A percentile compares a stretch with the other conserved stretches of the same genome.
These are phyloP conservation scores for Symmetrospora coprosmae DNA, from an alignment of 768 basidiomycete species.

Conservation along the genomic window DNA sequence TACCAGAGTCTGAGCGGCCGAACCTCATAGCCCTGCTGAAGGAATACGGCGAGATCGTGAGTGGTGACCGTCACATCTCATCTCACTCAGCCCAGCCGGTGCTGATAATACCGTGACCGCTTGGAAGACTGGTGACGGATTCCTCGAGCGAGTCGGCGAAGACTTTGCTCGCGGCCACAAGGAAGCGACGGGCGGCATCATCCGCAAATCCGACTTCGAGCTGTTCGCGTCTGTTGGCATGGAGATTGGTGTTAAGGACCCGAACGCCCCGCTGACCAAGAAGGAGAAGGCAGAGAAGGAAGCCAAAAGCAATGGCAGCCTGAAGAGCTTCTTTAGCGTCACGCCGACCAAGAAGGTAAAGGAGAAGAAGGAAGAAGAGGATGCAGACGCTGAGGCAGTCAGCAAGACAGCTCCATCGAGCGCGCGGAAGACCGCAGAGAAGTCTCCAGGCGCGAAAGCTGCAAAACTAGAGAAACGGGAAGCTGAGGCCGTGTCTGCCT, in stretches of 20 bases:
- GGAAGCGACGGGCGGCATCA: slow-evolving; percentile 45
- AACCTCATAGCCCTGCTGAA: slow-evolving; percentile 40
- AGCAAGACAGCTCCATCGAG: no score
- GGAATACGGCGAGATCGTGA: slow-evolving; percentile 37
- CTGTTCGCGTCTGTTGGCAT: slow-evolving; percentile 23
- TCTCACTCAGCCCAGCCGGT: slow-evolving; percentile 15
- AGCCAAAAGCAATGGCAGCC: slow-evolving; percentile 11
- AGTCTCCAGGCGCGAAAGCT: no score
- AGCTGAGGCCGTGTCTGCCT: no score
- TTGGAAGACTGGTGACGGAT: slow-evolving; percentile 32
- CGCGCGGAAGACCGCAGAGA: no score
- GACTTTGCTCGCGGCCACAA: slow-evolving; percentile 44
- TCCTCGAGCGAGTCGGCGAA: slow-evolving; percentile 40
- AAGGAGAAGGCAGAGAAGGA: slow-evolving; percentile 6
- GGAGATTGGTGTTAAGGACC: slow-evolving; percentile 32
- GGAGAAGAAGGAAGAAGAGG: slow-evolving; percentile 5
- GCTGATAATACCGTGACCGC: neutral
- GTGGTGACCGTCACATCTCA: slow-evolving; percentile 23
- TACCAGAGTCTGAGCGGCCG: slow-evolving; percentile 35
- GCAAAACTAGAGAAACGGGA: no score
- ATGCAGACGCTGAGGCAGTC: no score
- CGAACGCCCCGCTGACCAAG: slow-evolving; percentile 23
- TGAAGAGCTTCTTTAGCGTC: slow-evolving; percentile 7
- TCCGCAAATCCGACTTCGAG: slow-evolving; percentile 38
- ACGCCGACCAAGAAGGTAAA: neutral